A percentile compares a stretch with the other conserved stretches of the same genome.
phyloP scores from a whole-genome alignment of 2,329 filamentous ascomycete genomes.

The Ilyonectria robusta region DNA sequence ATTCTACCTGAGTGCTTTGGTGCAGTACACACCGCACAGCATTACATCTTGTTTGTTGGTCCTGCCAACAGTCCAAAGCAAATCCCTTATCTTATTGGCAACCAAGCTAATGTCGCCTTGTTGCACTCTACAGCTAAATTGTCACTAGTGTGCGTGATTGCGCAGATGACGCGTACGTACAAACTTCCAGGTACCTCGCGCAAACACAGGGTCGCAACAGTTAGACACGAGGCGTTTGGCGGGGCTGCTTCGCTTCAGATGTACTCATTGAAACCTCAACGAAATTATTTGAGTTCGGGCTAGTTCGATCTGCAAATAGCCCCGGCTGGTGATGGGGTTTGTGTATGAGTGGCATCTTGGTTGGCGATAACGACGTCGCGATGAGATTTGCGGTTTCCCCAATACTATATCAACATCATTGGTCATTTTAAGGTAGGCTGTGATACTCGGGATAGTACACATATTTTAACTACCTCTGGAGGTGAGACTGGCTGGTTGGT shows the following conservation, averaged over 20 bases:
- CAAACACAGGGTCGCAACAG: no score
- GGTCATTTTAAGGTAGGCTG: not conserved
- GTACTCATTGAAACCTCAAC: constrained; percentile 6
- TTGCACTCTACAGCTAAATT: no score
- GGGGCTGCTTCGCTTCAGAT: constrained; percentile 1
- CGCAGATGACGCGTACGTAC: no score
- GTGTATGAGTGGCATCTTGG: not conserved
- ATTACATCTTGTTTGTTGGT: no score
- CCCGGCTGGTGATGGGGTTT: not conserved
- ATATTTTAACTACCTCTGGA: not conserved
- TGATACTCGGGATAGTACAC: not conserved
- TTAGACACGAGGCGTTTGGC: not conserved
- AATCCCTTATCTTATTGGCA: no score
- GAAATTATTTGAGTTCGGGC: not conserved
- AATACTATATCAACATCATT: not conserved
- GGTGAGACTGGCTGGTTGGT: not conserved
- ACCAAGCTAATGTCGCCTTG: no score
- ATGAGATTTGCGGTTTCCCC: not conserved
- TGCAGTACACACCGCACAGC: no score
- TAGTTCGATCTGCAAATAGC: not conserved
- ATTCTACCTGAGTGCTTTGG: no score
- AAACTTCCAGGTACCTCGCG: no score
- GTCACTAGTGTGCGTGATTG: no score
- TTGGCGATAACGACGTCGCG: not conserved
- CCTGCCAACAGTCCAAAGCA: no score